Evolutionary conservation across 164 flowering plant species (phyloP).

Genomic region (Sedum album): DNA sequence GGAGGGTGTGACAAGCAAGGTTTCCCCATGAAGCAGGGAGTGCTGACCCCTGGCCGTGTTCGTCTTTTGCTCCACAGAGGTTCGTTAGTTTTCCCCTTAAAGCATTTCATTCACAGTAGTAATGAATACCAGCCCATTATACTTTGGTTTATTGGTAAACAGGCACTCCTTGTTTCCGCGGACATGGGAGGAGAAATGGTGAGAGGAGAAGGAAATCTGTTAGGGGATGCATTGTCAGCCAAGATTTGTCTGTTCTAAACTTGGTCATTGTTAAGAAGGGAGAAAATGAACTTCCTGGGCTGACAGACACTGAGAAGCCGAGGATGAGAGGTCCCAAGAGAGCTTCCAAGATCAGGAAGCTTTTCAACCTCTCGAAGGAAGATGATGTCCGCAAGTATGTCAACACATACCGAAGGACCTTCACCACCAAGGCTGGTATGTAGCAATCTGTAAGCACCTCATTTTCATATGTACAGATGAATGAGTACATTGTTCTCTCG

Average conservation of each 20-base stretch:
- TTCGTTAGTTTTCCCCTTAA: not conserved
- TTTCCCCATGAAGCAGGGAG: not conserved
- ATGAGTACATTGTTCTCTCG: not conserved
- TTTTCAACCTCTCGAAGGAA: not conserved
- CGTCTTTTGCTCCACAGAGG: not conserved
- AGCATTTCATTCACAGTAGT: not conserved
- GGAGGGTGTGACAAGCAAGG: not conserved
- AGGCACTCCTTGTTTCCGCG: not conserved
- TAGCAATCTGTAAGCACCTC: no score
- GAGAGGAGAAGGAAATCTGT: not conserved
- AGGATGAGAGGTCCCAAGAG: not conserved
- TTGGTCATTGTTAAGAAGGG: not conserved
- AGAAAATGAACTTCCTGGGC: not conserved
- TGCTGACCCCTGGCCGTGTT: not conserved
- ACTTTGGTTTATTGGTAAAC: not conserved
- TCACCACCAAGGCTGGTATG: not conserved
- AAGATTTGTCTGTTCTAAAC: not conserved
- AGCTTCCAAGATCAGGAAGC: not conserved
- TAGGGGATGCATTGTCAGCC: not conserved
- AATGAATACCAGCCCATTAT: not conserved
- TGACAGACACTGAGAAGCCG: not conserved
- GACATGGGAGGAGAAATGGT: not conserved
- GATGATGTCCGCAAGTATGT: not conserved
- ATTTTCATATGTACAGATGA: no score
- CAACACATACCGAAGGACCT: not conserved